Conservation (phyloP, 352 stramenopile genomes). For the Aphanomyces euteiches region DNA sequence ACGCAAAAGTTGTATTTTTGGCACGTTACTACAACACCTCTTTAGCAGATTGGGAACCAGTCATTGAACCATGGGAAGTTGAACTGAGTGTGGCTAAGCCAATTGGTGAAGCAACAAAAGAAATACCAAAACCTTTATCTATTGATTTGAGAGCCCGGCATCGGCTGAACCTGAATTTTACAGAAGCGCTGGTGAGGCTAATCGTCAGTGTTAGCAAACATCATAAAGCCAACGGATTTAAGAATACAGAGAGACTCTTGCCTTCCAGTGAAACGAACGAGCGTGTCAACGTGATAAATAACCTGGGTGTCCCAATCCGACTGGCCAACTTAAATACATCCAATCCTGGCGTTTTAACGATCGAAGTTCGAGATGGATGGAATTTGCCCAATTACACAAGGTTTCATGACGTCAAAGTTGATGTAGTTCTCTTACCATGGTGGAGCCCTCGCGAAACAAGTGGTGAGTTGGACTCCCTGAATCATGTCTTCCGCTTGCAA, state of each 20-base stretch:
- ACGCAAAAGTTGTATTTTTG: constrained; percentile 75
- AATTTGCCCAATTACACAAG: constrained; percentile 73
- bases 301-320: constrained; percentile 80
- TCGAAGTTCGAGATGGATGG: constrained; percentile 83
- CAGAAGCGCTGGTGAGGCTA: constrained; percentile 73
- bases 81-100: constrained; percentile 35
- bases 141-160: constrained; percentile 81
- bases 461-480: constrained; percentile 63
- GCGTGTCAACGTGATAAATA: constrained; percentile 85
- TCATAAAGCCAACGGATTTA: constrained; percentile 43
- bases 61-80: constrained; percentile 77
- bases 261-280: constrained; percentile 81
- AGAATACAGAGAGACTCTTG: constrained; percentile 68
- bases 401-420: constrained; percentile 81
- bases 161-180: constrained; percentile 84
- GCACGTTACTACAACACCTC: constrained; percentile 86
- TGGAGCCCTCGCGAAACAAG: constrained; percentile 71
- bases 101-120: constrained; percentile 7
- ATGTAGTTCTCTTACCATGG: constrained; percentile 82
- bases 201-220: constrained; percentile 78
- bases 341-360: constrained; percentile 65
- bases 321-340: constrained; percentile 86
- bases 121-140: constrained; percentile 36
- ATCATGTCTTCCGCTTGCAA: constrained; percentile 72
- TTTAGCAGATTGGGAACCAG: constrained; percentile 84